Evolutionary conservation across 352 stramenopile species (phyloP).

Genomic region (Globisporangium cylindrosporum): DNA sequence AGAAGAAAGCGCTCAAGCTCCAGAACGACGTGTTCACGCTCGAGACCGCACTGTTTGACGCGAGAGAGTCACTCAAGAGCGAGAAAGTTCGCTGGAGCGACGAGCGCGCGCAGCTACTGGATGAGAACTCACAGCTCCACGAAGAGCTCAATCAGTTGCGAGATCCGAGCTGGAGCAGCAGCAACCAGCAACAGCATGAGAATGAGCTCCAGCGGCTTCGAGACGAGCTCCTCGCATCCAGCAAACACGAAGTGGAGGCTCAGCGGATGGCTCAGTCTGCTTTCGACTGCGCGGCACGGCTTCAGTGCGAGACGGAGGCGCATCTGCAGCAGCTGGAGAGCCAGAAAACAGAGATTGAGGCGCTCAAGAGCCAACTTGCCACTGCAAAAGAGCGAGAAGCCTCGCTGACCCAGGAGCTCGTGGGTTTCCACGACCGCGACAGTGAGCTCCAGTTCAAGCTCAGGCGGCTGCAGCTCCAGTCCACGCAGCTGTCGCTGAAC

Average conservation of each 20-base stretch:
- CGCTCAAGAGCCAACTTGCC: slow-evolving; percentile 9
- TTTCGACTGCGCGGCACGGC: not conserved
- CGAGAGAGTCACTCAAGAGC: slow-evolving; percentile 34
- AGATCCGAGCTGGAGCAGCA: not conserved
- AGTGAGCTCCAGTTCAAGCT: slow-evolving; percentile 19
- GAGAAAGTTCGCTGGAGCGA: slow-evolving; percentile 33
- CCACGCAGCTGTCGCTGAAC: slow-evolving; percentile 6
- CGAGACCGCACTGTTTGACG: slow-evolving; percentile 32
- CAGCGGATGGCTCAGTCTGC: not conserved
- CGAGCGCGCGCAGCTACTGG: slow-evolving; percentile 25
- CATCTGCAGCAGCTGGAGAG: not conserved
- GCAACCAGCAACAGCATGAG: not conserved
- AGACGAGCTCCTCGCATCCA: not conserved
- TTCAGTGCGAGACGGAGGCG: slow-evolving; percentile 7
- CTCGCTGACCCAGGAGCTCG: slow-evolving; percentile 9
- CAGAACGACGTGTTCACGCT: slow-evolving; percentile 53
- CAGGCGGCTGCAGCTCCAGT: slow-evolving; percentile 16
- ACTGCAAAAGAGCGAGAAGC: not conserved
- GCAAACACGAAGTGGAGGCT: slow-evolving; percentile 2
- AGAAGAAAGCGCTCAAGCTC: slow-evolving; percentile 43
- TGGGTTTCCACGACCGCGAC: slow-evolving; percentile 9
- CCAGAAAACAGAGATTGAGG: not conserved
- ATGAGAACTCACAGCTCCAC: slow-evolving; percentile 19
- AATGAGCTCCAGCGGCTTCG: slow-evolving; percentile 11
- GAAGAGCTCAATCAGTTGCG: slow-evolving; percentile 17